Percentiles rank a stretch among this genome's conserved stretches.
Conservation (phyloP, 1,139 yeast genomes). For the Sugiyamaella grinbergsii region DNA sequence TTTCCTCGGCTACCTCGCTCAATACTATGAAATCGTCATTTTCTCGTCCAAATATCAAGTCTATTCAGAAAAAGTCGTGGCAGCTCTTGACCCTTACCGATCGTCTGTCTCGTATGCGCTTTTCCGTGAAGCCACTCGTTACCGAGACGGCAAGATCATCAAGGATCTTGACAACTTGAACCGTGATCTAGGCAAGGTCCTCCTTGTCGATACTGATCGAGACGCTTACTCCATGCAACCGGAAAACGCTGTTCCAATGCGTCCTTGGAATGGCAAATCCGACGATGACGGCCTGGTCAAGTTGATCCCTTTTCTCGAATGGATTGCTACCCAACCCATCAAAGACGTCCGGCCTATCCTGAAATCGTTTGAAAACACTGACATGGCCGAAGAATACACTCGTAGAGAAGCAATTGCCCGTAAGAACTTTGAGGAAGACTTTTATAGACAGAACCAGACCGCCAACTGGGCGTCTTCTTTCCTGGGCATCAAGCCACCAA, state of each 20-base stretch:
- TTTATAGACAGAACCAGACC: slow-evolving; percentile 50
- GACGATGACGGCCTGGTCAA: slow-evolving; percentile 74
- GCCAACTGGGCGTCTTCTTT: slow-evolving; percentile 57
- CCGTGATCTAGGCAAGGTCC: slow-evolving; percentile 81
- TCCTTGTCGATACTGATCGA: slow-evolving; percentile 76
- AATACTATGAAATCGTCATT: slow-evolving; percentile 91
- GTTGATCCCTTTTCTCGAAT: slow-evolving; percentile 91
- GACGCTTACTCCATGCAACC: slow-evolving; percentile 82
- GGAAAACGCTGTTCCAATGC: slow-evolving; percentile 81
- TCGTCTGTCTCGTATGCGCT: slow-evolving; percentile 86
- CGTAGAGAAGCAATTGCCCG: slow-evolving; percentile 77
- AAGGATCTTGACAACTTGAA: slow-evolving; percentile 84
- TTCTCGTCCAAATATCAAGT: slow-evolving; percentile 85
- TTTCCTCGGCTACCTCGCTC: slow-evolving; percentile 90
- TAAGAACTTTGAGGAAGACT: slow-evolving; percentile 67
- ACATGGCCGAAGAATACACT: slow-evolving; percentile 73
- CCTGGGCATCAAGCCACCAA: slow-evolving; percentile 61
- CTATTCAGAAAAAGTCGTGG: slow-evolving; percentile 81
- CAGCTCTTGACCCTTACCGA: slow-evolving; percentile 89
- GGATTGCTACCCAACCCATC: slow-evolving; percentile 87
- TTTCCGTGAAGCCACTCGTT: slow-evolving; percentile 88
- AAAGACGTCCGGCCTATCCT: slow-evolving; percentile 90
- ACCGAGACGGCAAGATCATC: slow-evolving; percentile 75
- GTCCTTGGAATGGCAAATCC: slow-evolving; percentile 83
- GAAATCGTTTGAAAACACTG: slow-evolving; percentile 62